phyloP scores from a whole-genome alignment of 1,139 yeast species.

The Keqinozyma sinolaborantium region DNA sequence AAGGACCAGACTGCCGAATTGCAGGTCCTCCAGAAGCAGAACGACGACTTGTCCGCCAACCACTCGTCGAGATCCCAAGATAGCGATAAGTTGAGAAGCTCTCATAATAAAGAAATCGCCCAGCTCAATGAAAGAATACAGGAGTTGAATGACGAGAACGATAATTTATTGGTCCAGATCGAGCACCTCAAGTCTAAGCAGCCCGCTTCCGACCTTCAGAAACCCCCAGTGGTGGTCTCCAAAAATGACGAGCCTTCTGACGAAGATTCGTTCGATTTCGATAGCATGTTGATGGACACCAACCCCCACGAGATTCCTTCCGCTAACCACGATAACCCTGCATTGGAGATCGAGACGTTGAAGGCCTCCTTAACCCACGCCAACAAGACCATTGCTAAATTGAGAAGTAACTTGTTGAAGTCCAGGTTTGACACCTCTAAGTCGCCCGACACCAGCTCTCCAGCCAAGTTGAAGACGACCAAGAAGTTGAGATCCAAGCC shows the following conservation, averaged over 20 bases:
- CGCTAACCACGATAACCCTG: slow-evolving; percentile 46
- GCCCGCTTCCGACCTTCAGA: neutral
- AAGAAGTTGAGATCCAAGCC: slow-evolving; percentile 18
- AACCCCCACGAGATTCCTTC: slow-evolving; percentile 23
- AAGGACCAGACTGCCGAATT: slow-evolving; percentile 32
- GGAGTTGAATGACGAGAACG: slow-evolving; percentile 64
- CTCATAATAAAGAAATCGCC: slow-evolving; percentile 36
- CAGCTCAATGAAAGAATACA: slow-evolving; percentile 49
- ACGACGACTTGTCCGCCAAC: slow-evolving; percentile 47
- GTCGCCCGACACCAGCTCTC: slow-evolving; percentile 6
- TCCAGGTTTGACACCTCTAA: slow-evolving; percentile 22
- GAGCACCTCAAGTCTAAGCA: slow-evolving; percentile 1
- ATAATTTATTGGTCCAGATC: slow-evolving; percentile 45
- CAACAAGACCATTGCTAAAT: slow-evolving; percentile 53
- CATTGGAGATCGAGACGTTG: slow-evolving; percentile 65
- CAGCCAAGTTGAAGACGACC: slow-evolving; percentile 12
- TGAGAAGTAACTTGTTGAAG: slow-evolving; percentile 49
- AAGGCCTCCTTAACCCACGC: slow-evolving; percentile 66
- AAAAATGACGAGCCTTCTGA: slow-evolving; percentile 16
- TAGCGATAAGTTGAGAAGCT: slow-evolving; percentile 28
- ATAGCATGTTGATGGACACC: slow-evolving; percentile 30
- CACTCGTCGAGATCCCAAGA: slow-evolving; percentile 33
- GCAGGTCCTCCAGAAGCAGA: slow-evolving; percentile 31
- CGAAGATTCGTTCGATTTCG: slow-evolving; percentile 30
- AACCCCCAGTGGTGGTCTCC: neutral